These are phyloP conservation scores for Mucuna pruriens DNA, from an alignment of 306 rosid genomes.

Conservation along the genomic window DNA sequence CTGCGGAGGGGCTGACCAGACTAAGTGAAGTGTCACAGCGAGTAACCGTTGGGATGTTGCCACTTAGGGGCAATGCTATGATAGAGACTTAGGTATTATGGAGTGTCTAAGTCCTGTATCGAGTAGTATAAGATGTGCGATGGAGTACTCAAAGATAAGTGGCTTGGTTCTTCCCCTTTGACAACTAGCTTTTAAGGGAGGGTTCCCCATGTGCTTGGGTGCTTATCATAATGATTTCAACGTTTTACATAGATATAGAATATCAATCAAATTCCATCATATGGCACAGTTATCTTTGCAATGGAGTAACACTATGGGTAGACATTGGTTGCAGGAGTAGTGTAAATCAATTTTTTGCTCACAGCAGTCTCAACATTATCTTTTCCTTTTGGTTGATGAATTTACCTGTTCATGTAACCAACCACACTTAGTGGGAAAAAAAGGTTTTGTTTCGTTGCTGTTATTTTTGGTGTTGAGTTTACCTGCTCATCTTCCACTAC, in stretches of 20 bases:
- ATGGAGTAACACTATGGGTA: slow-evolving; percentile 13
- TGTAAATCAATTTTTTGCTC: background rate
- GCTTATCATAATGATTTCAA: background rate
- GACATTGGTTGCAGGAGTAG: background rate
- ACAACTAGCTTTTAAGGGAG: too few relatives aligned
- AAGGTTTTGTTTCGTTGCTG: background rate
- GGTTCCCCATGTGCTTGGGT: too few relatives aligned
- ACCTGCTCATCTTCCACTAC: background rate
- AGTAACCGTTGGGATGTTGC: too few relatives aligned
- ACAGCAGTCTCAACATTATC: background rate
- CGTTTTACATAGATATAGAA: background rate
- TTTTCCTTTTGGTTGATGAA: background rate
- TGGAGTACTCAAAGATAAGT: too few relatives aligned
- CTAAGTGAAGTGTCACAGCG: too few relatives aligned
- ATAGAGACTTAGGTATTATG: background rate
- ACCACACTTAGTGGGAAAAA: background rate
- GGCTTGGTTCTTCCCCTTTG: too few relatives aligned
- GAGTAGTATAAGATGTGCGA: too few relatives aligned
- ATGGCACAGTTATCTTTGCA: background rate
- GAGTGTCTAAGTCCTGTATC: background rate
- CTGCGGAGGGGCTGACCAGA: too few relatives aligned
- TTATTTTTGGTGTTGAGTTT: background rate
- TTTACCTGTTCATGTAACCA: background rate
- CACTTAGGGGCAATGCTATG: too few relatives aligned
- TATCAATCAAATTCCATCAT: background rate